Base-by-base conservation (phyloP, 179 eudicot genomes). In the Corrigiola litoralis region DNA sequence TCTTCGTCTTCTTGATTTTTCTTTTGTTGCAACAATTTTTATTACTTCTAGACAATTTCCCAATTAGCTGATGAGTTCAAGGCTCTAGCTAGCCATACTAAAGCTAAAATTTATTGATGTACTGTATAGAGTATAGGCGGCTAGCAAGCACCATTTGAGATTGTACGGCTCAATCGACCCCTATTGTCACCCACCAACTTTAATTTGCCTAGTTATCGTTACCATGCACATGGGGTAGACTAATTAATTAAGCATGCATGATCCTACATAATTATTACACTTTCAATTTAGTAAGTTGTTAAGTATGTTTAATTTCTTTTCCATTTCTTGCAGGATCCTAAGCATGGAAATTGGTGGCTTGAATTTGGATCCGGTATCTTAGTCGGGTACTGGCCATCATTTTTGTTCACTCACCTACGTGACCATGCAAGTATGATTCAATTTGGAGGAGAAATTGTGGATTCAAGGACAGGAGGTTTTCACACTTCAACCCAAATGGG, bases 291-390 rank as follows among this genome's bases (percentile, higher is more conserved):
- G 27, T 1, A 6, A 32, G 4, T 29, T 8, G 28, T 34, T 25
- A 17, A 25, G 17, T 20, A 14, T 34, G 56, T 13, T 7, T 2
- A 13, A 2, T 13, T 2, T 28, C 12, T 23, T 1, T 34, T 2
- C 1, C 24, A 11, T 29, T 0, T 38, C 6, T 23, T 80, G 67
- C 75, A 86, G 88, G 92, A 86, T 66, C 92, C 92, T 2, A 86
- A 80, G 69, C 86, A 86, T 9, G 92, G 92, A 18, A 75, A 86
- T 33, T 86, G 92, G 92, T 86, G 92, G 92, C 78, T 86, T 0
- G 87, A 86, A 69, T 80, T 86, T 2, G 88, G 88, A 2, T 68
- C 76, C 0, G 92, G 88, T 1, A 53, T 78, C 10, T 34, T 86
- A 57, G 88, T 86, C 7, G 92, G 92, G 37, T 86, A 86, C 38